Evolutionary conservation across 371 early-diverging fungal species (phyloP), one percentile per base, ranked within the genome.

Genomic region (Mortierella sp.): DNA sequence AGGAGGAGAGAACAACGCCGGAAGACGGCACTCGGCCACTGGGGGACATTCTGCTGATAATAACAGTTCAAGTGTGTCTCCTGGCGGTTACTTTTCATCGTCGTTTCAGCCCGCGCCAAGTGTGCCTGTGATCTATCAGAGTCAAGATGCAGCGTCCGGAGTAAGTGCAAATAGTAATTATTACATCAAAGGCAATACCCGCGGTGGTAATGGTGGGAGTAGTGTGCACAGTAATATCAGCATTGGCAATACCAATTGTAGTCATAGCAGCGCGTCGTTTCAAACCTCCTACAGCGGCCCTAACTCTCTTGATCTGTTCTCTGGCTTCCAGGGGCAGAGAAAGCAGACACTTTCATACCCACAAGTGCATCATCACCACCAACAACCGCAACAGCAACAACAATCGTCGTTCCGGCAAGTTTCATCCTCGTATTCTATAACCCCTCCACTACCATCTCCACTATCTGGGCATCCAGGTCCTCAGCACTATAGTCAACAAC

Each of bases 71-170:
- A 52, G 42, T 28, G 49, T 45, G 12, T 43, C 48, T n/a, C 34
- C 46, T 19, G 39, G 48, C 8, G 58, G 64, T 21, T 64, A 56
- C 45, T 64, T 64, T 30, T 57, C 64, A 4, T 51, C 58, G 0
- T 63, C 60, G 9, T 70, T 70, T 39, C 71, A 70, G 30, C 64
- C 71, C 21, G 26, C 34, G 13, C 59, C 34, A 14, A 70, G 59
- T 34, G 26, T 64, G 55, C 64, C 71, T 3, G 56, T 41, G 5
- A 54, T 54, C 13, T 70, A 59, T 16, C 71, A 70, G 49, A 55
- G 55, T 16, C 71, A 70, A 21, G 31, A 49, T 27, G 43, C 56
- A 34, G 34, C 38, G n/a, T 28, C 45, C 19, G 21, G 18, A 21
- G 13, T 23, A 54, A 47, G 54, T 3, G 18, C 18, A 24, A 34